phyloP scores from a whole-genome alignment of 2,329 filamentous ascomycete genomes.

The Xylariaceae sp. region DNA sequence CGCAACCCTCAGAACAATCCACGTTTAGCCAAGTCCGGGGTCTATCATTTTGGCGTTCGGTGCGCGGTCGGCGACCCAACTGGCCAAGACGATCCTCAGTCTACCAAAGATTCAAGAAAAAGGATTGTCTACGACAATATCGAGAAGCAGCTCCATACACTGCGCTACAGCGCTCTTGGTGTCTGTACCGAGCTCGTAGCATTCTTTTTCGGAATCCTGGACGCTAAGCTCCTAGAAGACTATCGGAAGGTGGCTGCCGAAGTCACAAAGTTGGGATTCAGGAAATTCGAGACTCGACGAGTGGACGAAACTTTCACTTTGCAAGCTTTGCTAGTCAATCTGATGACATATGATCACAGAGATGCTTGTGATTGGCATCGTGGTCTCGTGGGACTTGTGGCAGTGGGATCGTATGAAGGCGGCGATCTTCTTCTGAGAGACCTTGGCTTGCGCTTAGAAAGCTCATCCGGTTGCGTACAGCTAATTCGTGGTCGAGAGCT shows the following conservation, averaged over 20 bases:
- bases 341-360: conserved; percentile 6
- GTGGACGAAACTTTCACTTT: conserved; percentile 1
- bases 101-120: background rate
- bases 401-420: background rate
- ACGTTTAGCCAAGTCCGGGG: conserved; percentile 1
- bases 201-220: conserved; percentile 4
- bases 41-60: conserved; percentile 1
- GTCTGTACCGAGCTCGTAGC: conserved; percentile 3
- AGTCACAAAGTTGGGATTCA: background rate
- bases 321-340: conserved; percentile 3
- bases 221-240: background rate
- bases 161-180: background rate
- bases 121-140: background rate
- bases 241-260: background rate
- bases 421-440: conserved; percentile 1
- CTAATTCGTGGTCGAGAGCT: conserved; percentile 6
- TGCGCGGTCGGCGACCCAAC: background rate
- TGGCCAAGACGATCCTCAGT: background rate
- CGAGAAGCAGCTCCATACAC: background rate
- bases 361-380: conserved; percentile 2
- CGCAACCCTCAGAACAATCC: conserved; percentile 1
- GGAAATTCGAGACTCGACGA: conserved; percentile 3
- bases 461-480: conserved; percentile 2
- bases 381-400: conserved; percentile 1
- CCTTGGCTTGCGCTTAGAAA: conserved; percentile 2